These are phyloP conservation scores for Chromera velia DNA, from an alignment of 73 alveolate genomes.

Conservation along the genomic window DNA sequence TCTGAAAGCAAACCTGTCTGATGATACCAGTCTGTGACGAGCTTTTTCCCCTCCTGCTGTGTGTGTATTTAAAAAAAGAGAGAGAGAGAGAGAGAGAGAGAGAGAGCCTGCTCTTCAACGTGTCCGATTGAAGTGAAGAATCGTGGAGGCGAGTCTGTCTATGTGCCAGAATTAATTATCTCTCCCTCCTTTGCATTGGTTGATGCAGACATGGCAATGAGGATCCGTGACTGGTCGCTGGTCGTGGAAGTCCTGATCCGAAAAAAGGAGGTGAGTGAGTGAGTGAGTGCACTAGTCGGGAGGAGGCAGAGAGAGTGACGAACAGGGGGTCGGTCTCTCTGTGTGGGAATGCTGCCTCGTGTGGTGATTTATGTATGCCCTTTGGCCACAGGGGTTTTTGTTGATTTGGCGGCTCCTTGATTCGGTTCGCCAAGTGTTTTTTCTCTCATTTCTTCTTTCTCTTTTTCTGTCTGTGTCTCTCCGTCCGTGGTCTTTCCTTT, in stretches of 20 bases:
- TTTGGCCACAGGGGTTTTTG: too few relatives aligned
- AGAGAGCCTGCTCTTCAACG: background rate
- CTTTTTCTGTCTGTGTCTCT: too few relatives aligned
- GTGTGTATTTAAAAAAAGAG: background rate
- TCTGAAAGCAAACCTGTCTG: background rate
- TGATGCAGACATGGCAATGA: constrained; percentile 28
- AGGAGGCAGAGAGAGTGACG: background rate
- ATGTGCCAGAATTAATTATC: background rate
- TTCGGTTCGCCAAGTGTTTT: too few relatives aligned
- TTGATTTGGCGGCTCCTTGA: too few relatives aligned
- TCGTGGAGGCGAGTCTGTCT: background rate
- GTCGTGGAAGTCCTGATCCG: constrained; percentile 23
- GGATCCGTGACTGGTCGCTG: constrained; percentile 24
- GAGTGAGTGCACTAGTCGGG: background rate
- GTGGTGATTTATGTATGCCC: too few relatives aligned
- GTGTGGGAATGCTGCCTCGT: too few relatives aligned
- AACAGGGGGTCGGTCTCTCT: too few relatives aligned
- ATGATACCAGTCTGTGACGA: background rate
- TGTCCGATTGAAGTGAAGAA: background rate
- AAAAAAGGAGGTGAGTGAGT: background rate
- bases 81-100: background rate
- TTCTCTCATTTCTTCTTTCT: too few relatives aligned
- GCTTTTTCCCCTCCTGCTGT: background rate
- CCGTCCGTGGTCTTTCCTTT: too few relatives aligned
- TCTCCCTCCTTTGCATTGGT: background rate